Base-by-base conservation (phyloP, 1,139 yeast species). In the Saccharomyces hybrid region DNA sequence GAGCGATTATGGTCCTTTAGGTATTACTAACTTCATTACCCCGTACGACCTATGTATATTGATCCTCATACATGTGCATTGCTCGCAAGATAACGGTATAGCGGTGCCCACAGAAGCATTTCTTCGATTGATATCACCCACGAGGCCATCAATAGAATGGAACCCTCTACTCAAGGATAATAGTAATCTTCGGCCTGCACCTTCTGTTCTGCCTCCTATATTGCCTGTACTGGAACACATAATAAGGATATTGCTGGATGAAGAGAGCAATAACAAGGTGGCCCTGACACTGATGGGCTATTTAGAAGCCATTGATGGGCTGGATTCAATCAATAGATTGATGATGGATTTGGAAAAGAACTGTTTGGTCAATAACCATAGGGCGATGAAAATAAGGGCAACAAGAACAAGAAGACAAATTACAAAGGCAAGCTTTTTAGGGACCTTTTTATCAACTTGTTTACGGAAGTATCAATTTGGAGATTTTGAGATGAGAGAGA, bases 11-110 rank as follows among this genome's bases (percentile, higher is more conserved):
- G 24, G 26, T 14, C 48, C 19, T 14, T 46, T 27, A 5, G 38
- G 44, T 48, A 31, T 48, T 14, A 52, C 47, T 21, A 21, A 34
- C 31, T 59, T 59, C 2, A 42, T 64, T 9, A 61, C 67, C 11
- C 69, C 71, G 3, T 62, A 67, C 57, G 71, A 68, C 49, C 55
- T 68, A 3, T 53, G 64, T 3, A 52, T 64, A n/a, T 47, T 66
- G 24, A 47, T 61, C n/a, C 38, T 64, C 26, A 54, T 64, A 11
- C 63, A 62, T 47, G 50, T 59, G n/a, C 58, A 63, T 49, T 54
- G 61, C 26, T 57, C 50, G 24, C 50, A 55, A n/a, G 53, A 50
- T 11, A 51, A 52, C 3, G 52, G 46, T 2, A 16, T 32, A 11
- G n/a, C 42, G 6, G 47, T 64, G 12, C 57, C 64, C 1, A 47